A percentile compares a stretch with the other conserved stretches of the same genome.
Conservation (phyloP, 805 yeast genomes). For the Ogataea pignaliae region DNA sequence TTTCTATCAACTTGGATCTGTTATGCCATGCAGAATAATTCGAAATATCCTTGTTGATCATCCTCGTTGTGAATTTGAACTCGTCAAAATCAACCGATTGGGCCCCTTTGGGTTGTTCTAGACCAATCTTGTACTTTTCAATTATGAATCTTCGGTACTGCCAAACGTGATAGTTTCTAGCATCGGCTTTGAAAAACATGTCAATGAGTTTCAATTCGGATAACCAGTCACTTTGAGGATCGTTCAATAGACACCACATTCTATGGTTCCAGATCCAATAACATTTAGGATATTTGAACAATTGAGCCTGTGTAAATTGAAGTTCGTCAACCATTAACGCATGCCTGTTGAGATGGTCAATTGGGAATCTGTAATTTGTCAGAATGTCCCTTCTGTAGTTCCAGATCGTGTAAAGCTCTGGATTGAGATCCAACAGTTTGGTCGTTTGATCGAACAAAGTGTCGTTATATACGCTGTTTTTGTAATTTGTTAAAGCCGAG, state of each 20-base stretch:
- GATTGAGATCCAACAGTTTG: constrained; percentile 58
- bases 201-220: constrained; percentile 66
- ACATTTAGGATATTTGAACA: constrained; percentile 75
- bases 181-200: constrained; percentile 63
- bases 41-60: constrained; percentile 79
- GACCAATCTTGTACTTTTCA: constrained; percentile 21
- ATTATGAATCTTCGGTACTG: constrained; percentile 79
- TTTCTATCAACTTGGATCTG: constrained; percentile 64
- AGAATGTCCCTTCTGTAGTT: constrained; percentile 79
- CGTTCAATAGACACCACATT: constrained; percentile 65
- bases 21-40: constrained; percentile 97
- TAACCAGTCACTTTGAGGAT: constrained; percentile 55
- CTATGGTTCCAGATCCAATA: constrained; percentile 98
- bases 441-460: constrained; percentile 52
- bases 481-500: constrained; percentile 36
- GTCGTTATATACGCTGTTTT: constrained; percentile 24
- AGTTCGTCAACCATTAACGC: constrained; percentile 53
- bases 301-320: constrained; percentile 48
- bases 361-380: constrained; percentile 24
- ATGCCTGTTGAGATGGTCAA: constrained; percentile 15
- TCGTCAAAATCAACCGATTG: constrained; percentile 41
- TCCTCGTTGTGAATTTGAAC: constrained; percentile 69
- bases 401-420: constrained; percentile 89
- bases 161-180: constrained; percentile 95
- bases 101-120: constrained; percentile 5